A percentile compares a stretch with the other conserved stretches of the same genome.
Evolutionary conservation across 2,329 filamentous ascomycete genomes (phyloP).

Genomic region (Chrysosporium queenslandicum): DNA sequence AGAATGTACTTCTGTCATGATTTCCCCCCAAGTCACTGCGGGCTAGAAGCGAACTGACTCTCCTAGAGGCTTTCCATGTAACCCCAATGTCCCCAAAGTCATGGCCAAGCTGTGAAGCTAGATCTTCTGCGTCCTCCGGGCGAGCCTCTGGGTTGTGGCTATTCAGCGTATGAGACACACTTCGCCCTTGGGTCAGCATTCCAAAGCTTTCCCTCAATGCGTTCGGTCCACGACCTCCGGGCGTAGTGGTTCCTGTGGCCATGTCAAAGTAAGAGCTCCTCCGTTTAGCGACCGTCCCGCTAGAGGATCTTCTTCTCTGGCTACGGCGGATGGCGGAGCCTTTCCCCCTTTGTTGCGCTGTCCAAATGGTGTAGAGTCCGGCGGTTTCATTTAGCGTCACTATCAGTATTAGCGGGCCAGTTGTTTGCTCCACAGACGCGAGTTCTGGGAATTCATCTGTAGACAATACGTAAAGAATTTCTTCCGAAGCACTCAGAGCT

Average conservation of each 20-base stretch:
- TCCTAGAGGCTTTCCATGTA: slow-evolving; percentile 54
- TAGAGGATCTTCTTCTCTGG: slow-evolving; percentile 42
- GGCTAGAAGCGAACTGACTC: slow-evolving; percentile 84
- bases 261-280: slow-evolving; percentile 55
- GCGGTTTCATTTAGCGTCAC: slow-evolving; percentile 71
- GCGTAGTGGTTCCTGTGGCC: slow-evolving; percentile 64
- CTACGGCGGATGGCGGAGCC: slow-evolving; percentile 42
- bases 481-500: slow-evolving; percentile 65
- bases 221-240: slow-evolving; percentile 51
- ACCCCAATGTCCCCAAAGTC: slow-evolving; percentile 49
- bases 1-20: slow-evolving; percentile 70
- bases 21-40: slow-evolving; percentile 77
- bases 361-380: slow-evolving; percentile 75
- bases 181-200: slow-evolving; percentile 38
- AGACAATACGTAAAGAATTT: slow-evolving; percentile 72
- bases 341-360: slow-evolving; percentile 63
- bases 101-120: slow-evolving; percentile 62
- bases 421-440: background rate
- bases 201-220: slow-evolving; percentile 70
- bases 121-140: slow-evolving; percentile 47
- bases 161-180: slow-evolving; percentile 29
- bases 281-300: slow-evolving; percentile 54
- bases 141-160: slow-evolving; percentile 36
- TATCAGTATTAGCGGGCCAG: slow-evolving; percentile 55
- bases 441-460: slow-evolving; percentile 41